Percentiles rank a stretch among this genome's conserved stretches.
phyloP scores from a whole-genome alignment of 2,329 filamentous ascomycete species.

The Canariomyces notabilis region DNA sequence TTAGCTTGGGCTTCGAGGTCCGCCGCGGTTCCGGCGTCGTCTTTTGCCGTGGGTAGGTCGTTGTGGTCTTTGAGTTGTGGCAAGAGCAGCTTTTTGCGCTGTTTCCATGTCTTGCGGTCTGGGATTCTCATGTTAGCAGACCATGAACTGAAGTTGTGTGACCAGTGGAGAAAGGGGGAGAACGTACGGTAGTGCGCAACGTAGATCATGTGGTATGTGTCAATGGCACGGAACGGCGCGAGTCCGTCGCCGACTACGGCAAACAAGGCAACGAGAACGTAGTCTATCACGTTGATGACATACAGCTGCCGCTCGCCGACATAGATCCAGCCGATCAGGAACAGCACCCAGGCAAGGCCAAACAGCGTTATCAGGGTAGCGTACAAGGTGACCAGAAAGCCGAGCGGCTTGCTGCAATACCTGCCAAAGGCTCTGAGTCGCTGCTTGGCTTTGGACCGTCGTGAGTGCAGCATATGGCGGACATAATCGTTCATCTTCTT shows the following conservation, averaged over 20 bases:
- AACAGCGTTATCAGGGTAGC: conserved; percentile 79
- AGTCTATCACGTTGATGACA: conserved; percentile 64
- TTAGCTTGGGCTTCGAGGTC: conserved; percentile 41
- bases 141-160: too few species aligned
- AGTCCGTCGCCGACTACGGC: conserved; percentile 66
- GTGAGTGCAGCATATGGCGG: conserved; percentile 80
- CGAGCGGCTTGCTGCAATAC: conserved; percentile 71
- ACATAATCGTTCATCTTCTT: conserved; percentile 79
- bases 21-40: not conserved
- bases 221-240: conserved; percentile 69
- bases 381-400: conserved; percentile 79
- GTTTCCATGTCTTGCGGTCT: conserved; percentile 55
- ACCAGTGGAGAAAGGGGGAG: conserved; percentile 22
- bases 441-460: conserved; percentile 72
- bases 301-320: conserved; percentile 69
- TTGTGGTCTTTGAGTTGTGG: conserved; percentile 63
- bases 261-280: conserved; percentile 65
- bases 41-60: conserved; percentile 48
- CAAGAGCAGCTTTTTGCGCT: conserved; percentile 56
- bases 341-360: conserved; percentile 84
- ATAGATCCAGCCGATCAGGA: conserved; percentile 85
- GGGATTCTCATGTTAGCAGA: conserved; percentile 18
- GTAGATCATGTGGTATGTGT: conserved; percentile 84
- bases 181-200: conserved; percentile 63
- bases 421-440: conserved; percentile 74